These are phyloP conservation scores for Fusarium begoniae DNA, from an alignment of 2,329 filamentous ascomycete genomes.

Conservation along the genomic window DNA sequence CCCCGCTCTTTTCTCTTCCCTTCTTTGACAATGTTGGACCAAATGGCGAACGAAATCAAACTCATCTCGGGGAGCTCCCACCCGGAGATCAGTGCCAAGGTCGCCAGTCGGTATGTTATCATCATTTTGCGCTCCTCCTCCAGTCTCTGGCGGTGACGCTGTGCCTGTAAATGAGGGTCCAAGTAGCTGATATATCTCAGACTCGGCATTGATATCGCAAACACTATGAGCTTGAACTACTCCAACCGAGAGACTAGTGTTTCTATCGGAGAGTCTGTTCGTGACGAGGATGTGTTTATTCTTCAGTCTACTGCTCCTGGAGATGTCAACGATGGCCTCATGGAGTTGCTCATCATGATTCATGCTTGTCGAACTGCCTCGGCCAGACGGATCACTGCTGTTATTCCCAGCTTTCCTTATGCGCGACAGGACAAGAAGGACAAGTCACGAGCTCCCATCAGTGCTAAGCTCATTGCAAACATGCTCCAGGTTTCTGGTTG, in stretches of 20 bases:
- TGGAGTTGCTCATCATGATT: conserved; percentile 99
- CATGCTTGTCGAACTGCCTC: conserved; percentile 79
- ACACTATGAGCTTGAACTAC: conserved; percentile 84
- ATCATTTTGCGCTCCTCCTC: conserved; percentile 7
- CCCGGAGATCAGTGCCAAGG: conserved; percentile 57
- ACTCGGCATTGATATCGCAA: conserved; percentile 79
- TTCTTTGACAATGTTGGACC: conserved; percentile 49
- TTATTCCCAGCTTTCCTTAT: conserved; percentile 96
- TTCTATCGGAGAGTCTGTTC: conserved; percentile 93
- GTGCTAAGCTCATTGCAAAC: conserved; percentile 94
- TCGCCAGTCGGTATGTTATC: conserved; percentile 54
- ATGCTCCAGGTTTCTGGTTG: conserved; percentile 96
- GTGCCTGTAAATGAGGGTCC: background rate
- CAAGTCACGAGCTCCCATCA: conserved; percentile 91
- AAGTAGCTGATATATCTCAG: conserved; percentile 54
- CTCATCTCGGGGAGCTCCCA: conserved; percentile 61
- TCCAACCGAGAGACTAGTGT: conserved; percentile 90
- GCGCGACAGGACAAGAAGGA: conserved; percentile 98
- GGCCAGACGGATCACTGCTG: conserved; percentile 91
- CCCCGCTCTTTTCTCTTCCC: conserved; percentile 39
- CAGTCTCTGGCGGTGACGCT: background rate
- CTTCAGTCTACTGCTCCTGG: conserved; percentile 93
- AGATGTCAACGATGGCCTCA: conserved; percentile 97
- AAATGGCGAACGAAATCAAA: conserved; percentile 64
- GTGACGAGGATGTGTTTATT: conserved; percentile 98